Conservation (phyloP, 768 basidiomycete genomes). For the Collybia mongolica region DNA sequence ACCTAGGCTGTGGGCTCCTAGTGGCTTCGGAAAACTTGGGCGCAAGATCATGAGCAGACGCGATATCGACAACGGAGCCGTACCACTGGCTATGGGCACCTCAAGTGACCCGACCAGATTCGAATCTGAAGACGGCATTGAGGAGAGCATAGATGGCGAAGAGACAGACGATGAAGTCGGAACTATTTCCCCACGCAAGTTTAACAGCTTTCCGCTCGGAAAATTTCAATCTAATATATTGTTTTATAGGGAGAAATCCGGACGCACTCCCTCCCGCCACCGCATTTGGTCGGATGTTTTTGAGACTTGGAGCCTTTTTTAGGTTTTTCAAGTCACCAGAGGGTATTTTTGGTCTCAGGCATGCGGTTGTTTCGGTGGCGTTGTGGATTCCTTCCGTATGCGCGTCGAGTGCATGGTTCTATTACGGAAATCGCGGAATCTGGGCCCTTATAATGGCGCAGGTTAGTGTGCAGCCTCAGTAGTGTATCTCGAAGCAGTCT, state of each 20-base stretch:
- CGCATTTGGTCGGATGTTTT: conserved; percentile 27
- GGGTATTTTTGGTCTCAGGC: conserved; percentile 39
- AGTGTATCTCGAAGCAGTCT: neutral
- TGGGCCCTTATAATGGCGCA: conserved; percentile 49
- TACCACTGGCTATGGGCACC: conserved; percentile 35
- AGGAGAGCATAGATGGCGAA: conserved; percentile 19
- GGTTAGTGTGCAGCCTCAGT: conserved; percentile 15
- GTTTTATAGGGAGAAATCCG: conserved; percentile 31
- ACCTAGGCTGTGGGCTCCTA: conserved; percentile 41
- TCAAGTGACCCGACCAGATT: conserved; percentile 33
- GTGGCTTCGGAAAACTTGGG: conserved; percentile 36
- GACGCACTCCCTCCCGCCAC: conserved; percentile 42
- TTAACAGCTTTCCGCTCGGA: neutral
- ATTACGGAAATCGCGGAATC: conserved; percentile 39
- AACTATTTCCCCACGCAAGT: neutral
- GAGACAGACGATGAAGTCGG: neutral
- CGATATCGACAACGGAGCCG: conserved; percentile 21
- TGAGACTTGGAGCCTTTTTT: conserved; percentile 29
- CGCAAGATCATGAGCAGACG: conserved; percentile 28
- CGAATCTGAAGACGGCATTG: conserved; percentile 10
- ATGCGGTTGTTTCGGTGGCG: conserved; percentile 37
- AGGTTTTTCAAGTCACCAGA: conserved; percentile 39
- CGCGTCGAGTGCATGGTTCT: conserved; percentile 36
- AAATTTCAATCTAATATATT: neutral
- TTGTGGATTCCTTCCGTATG: conserved; percentile 42